A percentile compares a stretch with the other conserved stretches of the same genome.
Evolutionary conservation across 257 asterid genomes (phyloP).

Genomic region (Solanum neorickii): DNA sequence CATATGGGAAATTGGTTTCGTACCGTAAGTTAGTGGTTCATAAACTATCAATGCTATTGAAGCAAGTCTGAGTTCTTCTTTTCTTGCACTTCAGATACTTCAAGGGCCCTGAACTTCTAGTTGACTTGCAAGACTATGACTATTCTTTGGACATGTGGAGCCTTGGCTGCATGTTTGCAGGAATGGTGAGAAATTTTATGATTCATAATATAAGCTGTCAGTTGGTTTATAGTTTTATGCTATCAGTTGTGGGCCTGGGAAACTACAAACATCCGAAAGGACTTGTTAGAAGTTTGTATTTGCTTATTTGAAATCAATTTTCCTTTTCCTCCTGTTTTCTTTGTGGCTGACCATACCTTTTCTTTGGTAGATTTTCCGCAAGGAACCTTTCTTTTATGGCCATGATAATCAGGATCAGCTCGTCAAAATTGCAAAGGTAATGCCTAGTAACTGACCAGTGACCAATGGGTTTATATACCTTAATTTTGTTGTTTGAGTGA

Average conservation of each 20-base stretch:
- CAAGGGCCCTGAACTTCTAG: slow-evolving; percentile 64
- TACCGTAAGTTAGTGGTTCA: not conserved
- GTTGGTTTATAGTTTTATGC: not conserved
- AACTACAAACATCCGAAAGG: not conserved
- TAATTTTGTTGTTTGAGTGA: not conserved
- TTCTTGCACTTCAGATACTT: slow-evolving; percentile 22
- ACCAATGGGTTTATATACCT: not conserved
- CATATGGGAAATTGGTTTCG: not conserved
- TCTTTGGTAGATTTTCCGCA: slow-evolving; percentile 1
- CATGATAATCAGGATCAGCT: slow-evolving; percentile 12
- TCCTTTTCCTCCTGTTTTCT: not conserved
- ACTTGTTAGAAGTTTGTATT: not conserved
- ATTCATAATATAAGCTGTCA: not conserved
- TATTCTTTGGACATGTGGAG: slow-evolving; percentile 84
- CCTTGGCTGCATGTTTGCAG: slow-evolving; percentile 92
- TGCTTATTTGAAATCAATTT: not conserved
- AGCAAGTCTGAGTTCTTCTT: slow-evolving; percentile 3
- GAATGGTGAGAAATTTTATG: slow-evolving; percentile 62
- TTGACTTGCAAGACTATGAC: slow-evolving; percentile 73
- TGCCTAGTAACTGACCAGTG: not conserved
- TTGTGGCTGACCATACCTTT: not conserved
- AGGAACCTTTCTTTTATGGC: slow-evolving; percentile 12
- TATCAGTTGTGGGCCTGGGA: not conserved
- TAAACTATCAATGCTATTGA: not conserved
- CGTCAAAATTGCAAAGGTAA: slow-evolving; percentile 9